phyloP scores from a whole-genome alignment of 2,329 filamentous ascomycete genomes.

The Huntiella decipiens region DNA sequence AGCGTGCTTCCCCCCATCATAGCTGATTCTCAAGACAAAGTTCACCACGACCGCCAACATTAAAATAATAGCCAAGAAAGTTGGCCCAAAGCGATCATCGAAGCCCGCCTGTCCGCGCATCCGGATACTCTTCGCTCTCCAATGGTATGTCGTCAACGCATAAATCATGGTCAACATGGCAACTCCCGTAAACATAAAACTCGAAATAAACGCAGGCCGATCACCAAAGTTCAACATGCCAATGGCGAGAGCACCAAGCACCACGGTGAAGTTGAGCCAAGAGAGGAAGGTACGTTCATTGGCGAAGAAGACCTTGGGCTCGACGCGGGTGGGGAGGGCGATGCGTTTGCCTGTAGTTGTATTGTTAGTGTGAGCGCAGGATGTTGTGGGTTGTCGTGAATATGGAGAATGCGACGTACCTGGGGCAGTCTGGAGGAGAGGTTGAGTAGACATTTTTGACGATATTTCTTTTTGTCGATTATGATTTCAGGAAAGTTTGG shows the following conservation, averaged over 20 bases:
- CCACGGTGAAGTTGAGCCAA: slow-evolving; percentile 99
- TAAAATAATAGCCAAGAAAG: slow-evolving; percentile 69
- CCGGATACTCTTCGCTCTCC: slow-evolving; percentile 84
- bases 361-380: not conserved
- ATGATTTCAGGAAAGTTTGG: slow-evolving; percentile 12
- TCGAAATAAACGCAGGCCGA: slow-evolving; percentile 78
- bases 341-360: slow-evolving; percentile 73
- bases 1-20: slow-evolving; percentile 14
- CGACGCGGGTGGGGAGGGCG: slow-evolving; percentile 89
- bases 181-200: slow-evolving; percentile 82
- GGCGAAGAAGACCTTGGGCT: slow-evolving; percentile 99
- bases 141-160: slow-evolving; percentile 87
- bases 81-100: slow-evolving; percentile 88
- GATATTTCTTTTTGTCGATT: not conserved
- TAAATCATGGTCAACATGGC: slow-evolving; percentile 93
- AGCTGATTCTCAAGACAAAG: slow-evolving; percentile 62
- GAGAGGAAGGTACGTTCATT: slow-evolving; percentile 98
- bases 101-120: slow-evolving; percentile 86
- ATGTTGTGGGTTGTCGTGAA: not conserved
- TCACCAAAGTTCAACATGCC: slow-evolving; percentile 98
- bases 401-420: slow-evolving; percentile 34
- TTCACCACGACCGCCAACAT: slow-evolving; percentile 86
- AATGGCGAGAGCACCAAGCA: slow-evolving; percentile 88
- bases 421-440: slow-evolving; percentile 82
- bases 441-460: slow-evolving; percentile 64